Percentiles rank a stretch among this genome's conserved stretches.
These are phyloP conservation scores for Sporothrix pseudoabietina DNA, from an alignment of 2,329 filamentous ascomycete genomes.

Conservation along the genomic window DNA sequence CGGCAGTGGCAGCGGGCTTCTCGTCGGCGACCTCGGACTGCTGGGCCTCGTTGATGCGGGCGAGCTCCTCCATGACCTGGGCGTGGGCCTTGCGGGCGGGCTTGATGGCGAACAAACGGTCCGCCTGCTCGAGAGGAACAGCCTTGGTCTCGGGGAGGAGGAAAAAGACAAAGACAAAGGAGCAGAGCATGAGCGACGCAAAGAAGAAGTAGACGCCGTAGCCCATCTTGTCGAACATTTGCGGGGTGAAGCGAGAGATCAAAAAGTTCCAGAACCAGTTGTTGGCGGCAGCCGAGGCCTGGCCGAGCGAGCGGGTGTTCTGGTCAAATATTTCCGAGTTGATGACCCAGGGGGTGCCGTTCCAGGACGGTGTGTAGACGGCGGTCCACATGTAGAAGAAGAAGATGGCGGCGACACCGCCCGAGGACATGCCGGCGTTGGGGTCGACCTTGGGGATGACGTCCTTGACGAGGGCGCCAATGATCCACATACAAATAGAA, in stretches of 20 bases:
- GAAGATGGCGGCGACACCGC: constrained; percentile 63
- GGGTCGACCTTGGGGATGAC: constrained; percentile 45
- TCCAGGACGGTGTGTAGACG: constrained; percentile 73
- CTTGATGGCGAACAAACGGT: constrained; percentile 59
- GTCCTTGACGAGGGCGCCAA: constrained; percentile 62
- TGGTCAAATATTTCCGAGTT: constrained; percentile 76
- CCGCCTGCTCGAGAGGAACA: constrained; percentile 66
- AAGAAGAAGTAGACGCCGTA: constrained; percentile 73
- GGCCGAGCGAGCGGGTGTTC: constrained; percentile 68
- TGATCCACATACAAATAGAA: constrained; percentile 66
- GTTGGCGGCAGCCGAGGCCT: constrained; percentile 69
- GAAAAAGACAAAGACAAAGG: constrained; percentile 62
- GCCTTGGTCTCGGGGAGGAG: constrained; percentile 67
- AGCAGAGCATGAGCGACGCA: constrained; percentile 61
- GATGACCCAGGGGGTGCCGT: constrained; percentile 74
- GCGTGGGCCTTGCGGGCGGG: constrained; percentile 50
- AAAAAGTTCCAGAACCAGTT: constrained; percentile 77
- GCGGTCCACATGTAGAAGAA: constrained; percentile 77
- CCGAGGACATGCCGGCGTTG: constrained; percentile 38
- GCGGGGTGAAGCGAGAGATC: constrained; percentile 66
- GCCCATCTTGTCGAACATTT: constrained; percentile 62
- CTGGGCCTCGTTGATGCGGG: constrained; percentile 17
- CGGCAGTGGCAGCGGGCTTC: neutral
- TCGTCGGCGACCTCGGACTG: constrained; percentile 5
- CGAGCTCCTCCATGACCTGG: constrained; percentile 49